Evolutionary conservation across 2,329 filamentous ascomycete genomes (phyloP).

Genomic region (Hymenoscyphus fraxineus): DNA sequence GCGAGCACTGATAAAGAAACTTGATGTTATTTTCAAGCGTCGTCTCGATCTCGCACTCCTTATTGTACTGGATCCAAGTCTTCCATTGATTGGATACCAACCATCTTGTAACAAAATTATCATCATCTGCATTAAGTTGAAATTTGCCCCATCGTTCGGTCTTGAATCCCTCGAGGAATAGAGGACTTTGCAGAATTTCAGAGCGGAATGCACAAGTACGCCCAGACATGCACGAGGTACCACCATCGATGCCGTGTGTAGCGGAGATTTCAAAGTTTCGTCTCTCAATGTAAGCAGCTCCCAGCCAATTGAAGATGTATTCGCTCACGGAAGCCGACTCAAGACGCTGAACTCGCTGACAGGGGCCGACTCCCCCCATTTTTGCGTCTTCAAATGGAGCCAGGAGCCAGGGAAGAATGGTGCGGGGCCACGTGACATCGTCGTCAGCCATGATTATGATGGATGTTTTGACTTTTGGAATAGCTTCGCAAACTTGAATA

Average conservation of each 20-base stretch:
- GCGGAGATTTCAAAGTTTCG: slow-evolving; percentile 97
- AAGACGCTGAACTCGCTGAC: slow-evolving; percentile 74
- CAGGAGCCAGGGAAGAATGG: slow-evolving; percentile 84
- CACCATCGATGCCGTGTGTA: slow-evolving; percentile 90
- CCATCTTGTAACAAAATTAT: slow-evolving; percentile 98
- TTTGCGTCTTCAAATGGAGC: slow-evolving; percentile 82
- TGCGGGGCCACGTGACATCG: slow-evolving; percentile 87
- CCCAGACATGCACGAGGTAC: slow-evolving; percentile 94
- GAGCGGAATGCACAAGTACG: slow-evolving; percentile 90
- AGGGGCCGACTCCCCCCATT: slow-evolving; percentile 89
- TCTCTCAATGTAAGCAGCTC: slow-evolving; percentile 85
- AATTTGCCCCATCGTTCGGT: slow-evolving; percentile 87
- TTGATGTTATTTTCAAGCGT: slow-evolving; percentile 85
- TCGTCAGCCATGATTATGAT: slow-evolving; percentile 95
- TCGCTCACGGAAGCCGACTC: slow-evolving; percentile 53
- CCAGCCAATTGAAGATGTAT: slow-evolving; percentile 81
- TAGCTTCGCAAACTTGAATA: slow-evolving; percentile 85
- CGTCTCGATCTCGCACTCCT: slow-evolving; percentile 86
- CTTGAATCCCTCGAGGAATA: slow-evolving; percentile 85
- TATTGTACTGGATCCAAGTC: slow-evolving; percentile 92
- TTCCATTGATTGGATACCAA: slow-evolving; percentile 89
- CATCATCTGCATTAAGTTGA: slow-evolving; percentile 92
- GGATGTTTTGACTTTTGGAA: slow-evolving; percentile 75
- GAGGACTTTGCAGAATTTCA: slow-evolving; percentile 77
- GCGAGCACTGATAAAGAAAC: slow-evolving; percentile 87